Conservation (phyloP, 2,329 filamentous ascomycete genomes). For the Fonsecaea erecta region DNA sequence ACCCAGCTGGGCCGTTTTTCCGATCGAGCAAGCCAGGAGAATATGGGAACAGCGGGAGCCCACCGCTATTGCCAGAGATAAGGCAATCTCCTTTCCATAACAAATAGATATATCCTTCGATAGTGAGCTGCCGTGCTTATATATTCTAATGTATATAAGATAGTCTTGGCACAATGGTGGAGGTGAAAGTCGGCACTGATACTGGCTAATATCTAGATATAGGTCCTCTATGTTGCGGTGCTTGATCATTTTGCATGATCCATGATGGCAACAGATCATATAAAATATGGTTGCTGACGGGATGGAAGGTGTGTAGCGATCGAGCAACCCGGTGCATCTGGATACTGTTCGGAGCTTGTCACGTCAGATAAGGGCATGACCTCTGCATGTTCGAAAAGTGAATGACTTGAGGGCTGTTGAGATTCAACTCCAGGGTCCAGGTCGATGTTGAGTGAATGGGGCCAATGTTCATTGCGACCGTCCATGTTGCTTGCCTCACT, state of each 20-base stretch:
- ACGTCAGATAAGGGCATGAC: too few species aligned
- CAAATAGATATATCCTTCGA: neutral
- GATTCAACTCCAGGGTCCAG: neutral
- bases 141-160: neutral
- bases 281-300: too few species aligned
- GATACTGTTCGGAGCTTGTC: too few species aligned
- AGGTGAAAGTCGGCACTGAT: neutral
- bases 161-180: neutral
- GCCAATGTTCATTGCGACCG: neutral
- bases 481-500: slow-evolving; percentile 7
- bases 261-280: too few species aligned
- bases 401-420: too few species aligned
- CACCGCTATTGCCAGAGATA: neutral
- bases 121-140: neutral
- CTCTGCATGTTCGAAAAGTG: too few species aligned
- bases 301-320: too few species aligned
- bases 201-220: too few species aligned
- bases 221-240: too few species aligned
- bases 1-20: neutral
- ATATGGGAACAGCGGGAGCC: neutral
- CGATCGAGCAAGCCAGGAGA: neutral
- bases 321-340: too few species aligned
- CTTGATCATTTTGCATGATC: too few species aligned
- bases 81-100: neutral
- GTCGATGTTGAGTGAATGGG: neutral